Evolutionary conservation across 225 moss, liverwort and hornwort species (phyloP).

Genomic region (Ulota crispa): DNA sequence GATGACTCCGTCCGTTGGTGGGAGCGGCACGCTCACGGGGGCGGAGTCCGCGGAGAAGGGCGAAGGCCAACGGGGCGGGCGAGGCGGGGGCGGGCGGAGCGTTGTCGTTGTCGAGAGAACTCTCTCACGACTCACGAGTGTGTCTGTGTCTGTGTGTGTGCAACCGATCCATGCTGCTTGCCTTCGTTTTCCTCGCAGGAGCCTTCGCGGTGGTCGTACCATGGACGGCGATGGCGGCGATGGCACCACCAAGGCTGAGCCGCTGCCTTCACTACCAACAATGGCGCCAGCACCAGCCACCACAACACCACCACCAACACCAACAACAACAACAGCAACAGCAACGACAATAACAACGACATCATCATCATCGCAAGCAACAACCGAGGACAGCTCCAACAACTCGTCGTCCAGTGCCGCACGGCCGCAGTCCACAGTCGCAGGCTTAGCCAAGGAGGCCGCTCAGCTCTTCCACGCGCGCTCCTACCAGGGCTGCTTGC

Average conservation of each 20-base stretch:
- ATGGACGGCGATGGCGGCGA: slow-evolving; percentile 47
- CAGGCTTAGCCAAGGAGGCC: slow-evolving; percentile 87
- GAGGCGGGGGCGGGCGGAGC: background rate
- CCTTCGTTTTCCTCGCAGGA: slow-evolving; percentile 18
- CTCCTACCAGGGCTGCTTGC: slow-evolving; percentile 80
- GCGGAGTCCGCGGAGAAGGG: background rate
- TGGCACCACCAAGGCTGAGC: slow-evolving; percentile 27
- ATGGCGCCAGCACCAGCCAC: background rate
- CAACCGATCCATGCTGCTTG: slow-evolving; percentile 48
- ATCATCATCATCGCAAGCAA: background rate
- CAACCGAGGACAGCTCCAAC: background rate
- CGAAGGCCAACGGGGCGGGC: background rate
- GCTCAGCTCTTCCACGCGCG: slow-evolving; percentile 83
- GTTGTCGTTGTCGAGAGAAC: background rate
- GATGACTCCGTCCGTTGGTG: slow-evolving; percentile 3
- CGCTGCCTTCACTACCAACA: slow-evolving; percentile 8
- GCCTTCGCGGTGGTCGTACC: slow-evolving; percentile 15
- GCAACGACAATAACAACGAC: too few relatives aligned
- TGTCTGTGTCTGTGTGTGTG: background rate
- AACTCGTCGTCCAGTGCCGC: background rate
- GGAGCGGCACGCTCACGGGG: background rate
- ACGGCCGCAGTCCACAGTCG: slow-evolving; percentile 59
- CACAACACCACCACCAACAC: background rate
- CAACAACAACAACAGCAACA: background rate
- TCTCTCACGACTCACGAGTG: too few relatives aligned